Evolutionary conservation across 305 asterid genomes (phyloP).

Genomic region (Caryopteris hybrid): DNA sequence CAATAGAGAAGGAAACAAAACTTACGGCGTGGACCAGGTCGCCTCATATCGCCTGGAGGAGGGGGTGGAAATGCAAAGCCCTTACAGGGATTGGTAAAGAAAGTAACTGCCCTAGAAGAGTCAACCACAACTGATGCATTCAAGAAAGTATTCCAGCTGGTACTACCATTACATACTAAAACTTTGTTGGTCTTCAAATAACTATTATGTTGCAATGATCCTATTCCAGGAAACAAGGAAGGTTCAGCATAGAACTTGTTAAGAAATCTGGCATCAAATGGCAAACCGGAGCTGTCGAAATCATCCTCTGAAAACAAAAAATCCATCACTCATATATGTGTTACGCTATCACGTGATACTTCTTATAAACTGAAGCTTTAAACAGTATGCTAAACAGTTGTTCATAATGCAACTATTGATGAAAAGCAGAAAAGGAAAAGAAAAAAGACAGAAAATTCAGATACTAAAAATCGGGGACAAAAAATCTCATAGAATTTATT

Average conservation of each 20-base stretch:
- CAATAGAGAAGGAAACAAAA: conserved; percentile 19
- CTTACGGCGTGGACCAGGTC: conserved; percentile 97
- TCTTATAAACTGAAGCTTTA: background rate
- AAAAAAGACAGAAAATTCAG: background rate
- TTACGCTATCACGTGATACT: background rate
- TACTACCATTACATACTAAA: conserved; percentile 50
- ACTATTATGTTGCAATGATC: conserved; percentile 18
- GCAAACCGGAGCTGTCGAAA: conserved; percentile 48
- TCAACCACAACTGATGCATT: conserved; percentile 32
- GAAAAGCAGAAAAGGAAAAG: background rate
- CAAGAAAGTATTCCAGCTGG: conserved; percentile 33
- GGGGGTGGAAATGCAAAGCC: conserved; percentile 84
- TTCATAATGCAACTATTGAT: background rate
- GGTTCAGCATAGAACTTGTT: conserved; percentile 40
- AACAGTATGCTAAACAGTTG: background rate
- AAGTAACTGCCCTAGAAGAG: conserved; percentile 31
- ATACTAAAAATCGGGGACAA: background rate
- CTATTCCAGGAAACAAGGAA: conserved; percentile 32
- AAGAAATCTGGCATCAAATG: conserved; percentile 49
- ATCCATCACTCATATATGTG: conserved; percentile 9
- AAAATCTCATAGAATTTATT: conserved; percentile 1
- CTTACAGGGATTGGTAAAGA: conserved; percentile 54
- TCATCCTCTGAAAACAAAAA: conserved; percentile 58
- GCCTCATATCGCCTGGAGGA: conserved; percentile 71
- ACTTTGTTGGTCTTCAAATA: conserved; percentile 24